Base-by-base conservation (phyloP, 352 stramenopile genomes). In the Saprolegnia parasitica region DNA sequence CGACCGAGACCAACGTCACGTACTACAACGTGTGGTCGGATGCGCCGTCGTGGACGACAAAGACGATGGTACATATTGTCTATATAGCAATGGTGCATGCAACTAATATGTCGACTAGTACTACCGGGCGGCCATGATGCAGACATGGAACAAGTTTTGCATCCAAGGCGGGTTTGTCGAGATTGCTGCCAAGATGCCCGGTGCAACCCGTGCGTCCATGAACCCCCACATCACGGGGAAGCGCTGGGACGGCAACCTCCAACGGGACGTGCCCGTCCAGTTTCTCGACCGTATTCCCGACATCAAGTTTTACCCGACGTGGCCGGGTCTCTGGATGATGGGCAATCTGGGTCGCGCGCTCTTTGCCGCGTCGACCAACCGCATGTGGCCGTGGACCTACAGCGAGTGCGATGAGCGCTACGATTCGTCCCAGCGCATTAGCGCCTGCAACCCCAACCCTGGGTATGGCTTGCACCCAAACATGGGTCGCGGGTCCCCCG, bases 311-410 rank as follows among this genome's bases (percentile, higher is more conserved):
- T 90, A 90, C 66, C 83, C 81, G 47, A 89, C 81, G n/a, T 98
- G 95, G 95, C 93, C 93, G 0, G 96, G 94, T 20, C 86, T 98
- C 60, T 99, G 96, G 96, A 76, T 98, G 56, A 81, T 99, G 66
- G 96, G 96, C n/a, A n/a, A n/a, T n/a, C n/a, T n/a, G n/a, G n/a
- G n/a, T n/a, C n/a, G n/a, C n/a, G n/a, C n/a, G n/a, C 98, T 97
- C 8, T 99, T 98, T 73, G 92, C 95, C 46, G 87, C 80, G 2
- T 96, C 86, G 0, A 98, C 90, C 35, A 89, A 96, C 49, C 93
- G 93, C 71, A 91, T 98, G 71, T 99, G 96, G 96, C 96, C 96
- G 16, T 98, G 93, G 82, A 97, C 86, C 67, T 98, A 98, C 78
- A 85, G 97, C 65, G 83, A 84, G 65, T 99, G 96, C 74, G 77